Conservation (phyloP, 2,329 filamentous ascomycete genomes). For the Sporothrix euskadiensis region DNA sequence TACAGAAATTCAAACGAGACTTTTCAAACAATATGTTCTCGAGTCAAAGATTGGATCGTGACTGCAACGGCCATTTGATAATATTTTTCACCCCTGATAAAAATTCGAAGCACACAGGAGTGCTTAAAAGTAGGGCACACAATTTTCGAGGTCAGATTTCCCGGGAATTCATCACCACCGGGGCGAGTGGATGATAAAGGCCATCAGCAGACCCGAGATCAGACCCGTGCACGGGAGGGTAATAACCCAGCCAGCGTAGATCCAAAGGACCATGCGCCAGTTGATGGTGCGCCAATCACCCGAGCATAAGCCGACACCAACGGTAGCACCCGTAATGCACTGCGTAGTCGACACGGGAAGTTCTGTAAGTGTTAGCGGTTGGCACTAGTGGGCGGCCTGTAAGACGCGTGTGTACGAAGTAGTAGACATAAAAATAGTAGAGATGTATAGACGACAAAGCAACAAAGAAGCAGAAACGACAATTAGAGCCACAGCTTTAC, state of each 20-base stretch:
- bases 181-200: constrained; percentile 62
- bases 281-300: constrained; percentile 61
- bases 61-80: background rate
- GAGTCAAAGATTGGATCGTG: background rate
- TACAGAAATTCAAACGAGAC: background rate
- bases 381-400: background rate
- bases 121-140: background rate
- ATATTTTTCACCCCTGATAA: too few species aligned
- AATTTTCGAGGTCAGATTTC: background rate
- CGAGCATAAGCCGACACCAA: constrained; percentile 63
- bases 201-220: constrained; percentile 62
- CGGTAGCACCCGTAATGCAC: constrained; percentile 63
- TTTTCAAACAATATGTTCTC: background rate
- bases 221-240: constrained; percentile 60
- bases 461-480: constrained; percentile 34
- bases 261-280: constrained; percentile 62
- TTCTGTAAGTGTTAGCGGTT: constrained; percentile 38
- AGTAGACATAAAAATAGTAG: constrained; percentile 30
- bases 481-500: background rate
- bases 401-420: background rate
- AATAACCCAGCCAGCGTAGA: constrained; percentile 61
- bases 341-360: constrained; percentile 66
- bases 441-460: background rate
- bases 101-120: background rate
- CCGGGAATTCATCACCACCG: constrained; percentile 41